A percentile compares a stretch with the other conserved stretches of the same genome.
Conservation (phyloP, 2,329 filamentous ascomycete species). For the Coniochaeta hoffmannii region DNA sequence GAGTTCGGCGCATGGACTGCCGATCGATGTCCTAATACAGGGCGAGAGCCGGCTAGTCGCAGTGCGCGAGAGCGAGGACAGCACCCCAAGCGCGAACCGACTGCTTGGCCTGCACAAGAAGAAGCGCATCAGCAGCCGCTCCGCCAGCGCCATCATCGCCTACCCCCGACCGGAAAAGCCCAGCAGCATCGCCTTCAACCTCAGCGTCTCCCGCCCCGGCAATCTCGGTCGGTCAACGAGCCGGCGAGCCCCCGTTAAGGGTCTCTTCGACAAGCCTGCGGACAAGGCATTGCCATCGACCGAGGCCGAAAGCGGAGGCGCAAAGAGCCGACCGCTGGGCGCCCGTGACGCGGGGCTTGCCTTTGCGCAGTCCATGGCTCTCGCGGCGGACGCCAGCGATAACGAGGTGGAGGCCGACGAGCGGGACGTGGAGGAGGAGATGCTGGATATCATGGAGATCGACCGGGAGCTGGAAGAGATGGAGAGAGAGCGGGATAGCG, state of each 20-base stretch:
- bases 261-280: constrained; percentile 9
- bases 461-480: constrained; percentile 51
- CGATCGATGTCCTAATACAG: constrained; percentile 45
- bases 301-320: constrained; percentile 18
- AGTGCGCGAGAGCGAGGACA: constrained; percentile 44
- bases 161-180: constrained; percentile 36
- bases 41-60: constrained; percentile 50
- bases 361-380: constrained; percentile 43
- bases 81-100: constrained; percentile 16
- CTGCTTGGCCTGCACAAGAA: constrained; percentile 31
- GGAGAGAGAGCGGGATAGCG: constrained; percentile 39
- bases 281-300: constrained; percentile 14
- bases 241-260: constrained; percentile 15
- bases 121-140: constrained; percentile 16
- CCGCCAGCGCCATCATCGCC: constrained; percentile 46
- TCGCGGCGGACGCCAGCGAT: constrained; percentile 44
- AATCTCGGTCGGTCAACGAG: constrained; percentile 23
- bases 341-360: constrained; percentile 28
- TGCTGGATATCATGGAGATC: constrained; percentile 60
- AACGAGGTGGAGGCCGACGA: constrained; percentile 38
- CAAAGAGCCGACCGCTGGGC: constrained; percentile 6
- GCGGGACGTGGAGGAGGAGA: constrained; percentile 50
- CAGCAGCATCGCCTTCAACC: constrained; percentile 39
- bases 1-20: constrained; percentile 27
- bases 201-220: constrained; percentile 35